Conservation (phyloP, 768 basidiomycete genomes). For the Cantharellus anzutake region DNA sequence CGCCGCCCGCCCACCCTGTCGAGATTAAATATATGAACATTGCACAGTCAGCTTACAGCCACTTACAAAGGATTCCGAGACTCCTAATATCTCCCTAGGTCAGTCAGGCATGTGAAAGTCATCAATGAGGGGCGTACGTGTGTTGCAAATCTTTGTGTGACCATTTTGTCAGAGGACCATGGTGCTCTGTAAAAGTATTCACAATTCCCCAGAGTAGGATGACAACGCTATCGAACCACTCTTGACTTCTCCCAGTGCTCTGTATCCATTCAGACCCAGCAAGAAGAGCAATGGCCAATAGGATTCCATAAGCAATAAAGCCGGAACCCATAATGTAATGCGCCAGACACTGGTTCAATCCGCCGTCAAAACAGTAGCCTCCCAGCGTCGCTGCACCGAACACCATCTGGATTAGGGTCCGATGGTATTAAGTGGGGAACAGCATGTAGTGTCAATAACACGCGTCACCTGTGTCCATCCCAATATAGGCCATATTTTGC, state of each 20-base stretch:
- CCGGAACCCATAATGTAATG: conserved; percentile 73
- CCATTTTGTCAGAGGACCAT: conserved; percentile 43
- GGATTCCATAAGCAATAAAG: conserved; percentile 71
- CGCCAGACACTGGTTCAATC: conserved; percentile 70
- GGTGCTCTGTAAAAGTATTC: conserved; percentile 88
- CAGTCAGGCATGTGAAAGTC: neutral
- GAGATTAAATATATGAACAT: conserved; percentile 1
- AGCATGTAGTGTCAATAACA: neutral
- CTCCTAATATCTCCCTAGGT: conserved; percentile 26
- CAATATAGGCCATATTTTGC: conserved; percentile 64
- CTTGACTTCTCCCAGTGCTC: conserved; percentile 16
- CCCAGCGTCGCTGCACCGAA: conserved; percentile 61
- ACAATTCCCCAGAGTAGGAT: conserved; percentile 32
- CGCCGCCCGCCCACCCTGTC: conserved; percentile 80
- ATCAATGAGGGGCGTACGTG: conserved; percentile 33
- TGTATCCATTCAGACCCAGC: conserved; percentile 54
- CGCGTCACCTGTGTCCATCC: conserved; percentile 50
- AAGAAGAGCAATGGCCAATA: conserved; percentile 61
- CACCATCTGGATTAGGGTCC: conserved; percentile 27
- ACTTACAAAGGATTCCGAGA: conserved; percentile 52
- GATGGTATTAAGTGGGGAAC: neutral
- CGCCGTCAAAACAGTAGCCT: conserved; percentile 63
- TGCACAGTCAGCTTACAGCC: neutral
- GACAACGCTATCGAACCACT: conserved; percentile 20
- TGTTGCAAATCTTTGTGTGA: conserved; percentile 91